Evolutionary conservation across 768 basidiomycete species (phyloP).

Genomic region (Lyophyllum shimeji): DNA sequence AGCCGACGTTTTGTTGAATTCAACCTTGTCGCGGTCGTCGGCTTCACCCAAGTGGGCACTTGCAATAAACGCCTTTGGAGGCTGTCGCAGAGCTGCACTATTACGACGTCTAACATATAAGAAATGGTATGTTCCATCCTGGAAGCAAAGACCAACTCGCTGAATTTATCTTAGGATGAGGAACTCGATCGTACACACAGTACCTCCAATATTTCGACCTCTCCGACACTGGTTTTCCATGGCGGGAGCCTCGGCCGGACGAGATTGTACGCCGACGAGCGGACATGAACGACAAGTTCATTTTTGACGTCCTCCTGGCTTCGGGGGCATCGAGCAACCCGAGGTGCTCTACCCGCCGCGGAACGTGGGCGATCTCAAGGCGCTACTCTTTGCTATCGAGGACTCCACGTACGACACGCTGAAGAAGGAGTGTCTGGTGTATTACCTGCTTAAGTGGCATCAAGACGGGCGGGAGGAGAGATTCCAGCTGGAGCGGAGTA

Average conservation of each 20-base stretch:
- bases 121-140: neutral
- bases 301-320: slow-evolving; percentile 72
- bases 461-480: slow-evolving; percentile 57
- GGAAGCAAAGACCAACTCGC: no score
- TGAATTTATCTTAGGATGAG: slow-evolving; percentile 14
- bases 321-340: slow-evolving; percentile 62
- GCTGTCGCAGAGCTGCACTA: neutral
- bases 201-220: slow-evolving; percentile 51
- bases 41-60: neutral
- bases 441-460: slow-evolving; percentile 81
- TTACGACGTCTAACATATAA: neutral
- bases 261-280: slow-evolving; percentile 66
- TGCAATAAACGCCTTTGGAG: neutral
- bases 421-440: slow-evolving; percentile 80
- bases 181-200: slow-evolving; percentile 11
- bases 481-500: slow-evolving; percentile 53
- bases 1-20: slow-evolving; percentile 9
- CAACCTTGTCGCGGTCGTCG: neutral
- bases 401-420: slow-evolving; percentile 65
- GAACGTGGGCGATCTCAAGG: slow-evolving; percentile 50
- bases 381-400: slow-evolving; percentile 61
- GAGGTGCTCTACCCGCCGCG: slow-evolving; percentile 70
- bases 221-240: slow-evolving; percentile 54
- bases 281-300: slow-evolving; percentile 57
- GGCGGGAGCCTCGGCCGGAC: slow-evolving; percentile 49